These are phyloP conservation scores for Wickerhamomyces silvicola DNA, from an alignment of 805 yeast species.

Conservation along the genomic window DNA sequence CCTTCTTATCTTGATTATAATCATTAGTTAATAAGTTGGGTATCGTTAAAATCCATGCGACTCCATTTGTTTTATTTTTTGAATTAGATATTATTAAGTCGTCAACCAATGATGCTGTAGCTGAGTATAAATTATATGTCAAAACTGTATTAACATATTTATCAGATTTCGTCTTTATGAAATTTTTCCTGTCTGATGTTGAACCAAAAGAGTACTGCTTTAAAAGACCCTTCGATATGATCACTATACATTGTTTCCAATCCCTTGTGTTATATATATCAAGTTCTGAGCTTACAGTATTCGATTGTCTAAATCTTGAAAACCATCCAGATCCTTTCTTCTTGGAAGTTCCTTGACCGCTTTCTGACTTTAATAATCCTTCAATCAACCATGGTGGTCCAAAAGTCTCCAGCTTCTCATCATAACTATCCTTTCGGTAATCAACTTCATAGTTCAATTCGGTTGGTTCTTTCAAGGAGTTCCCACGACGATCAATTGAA, in stretches of 20 bases:
- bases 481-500: conserved; percentile 6
- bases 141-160: conserved; percentile 13
- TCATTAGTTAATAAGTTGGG: conserved; percentile 18
- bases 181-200: conserved; percentile 13
- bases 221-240: conserved; percentile 43
- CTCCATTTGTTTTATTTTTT: conserved; percentile 11
- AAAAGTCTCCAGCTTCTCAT: conserved; percentile 52
- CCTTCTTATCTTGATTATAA: conserved; percentile 13
- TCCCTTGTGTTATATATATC: conserved; percentile 17
- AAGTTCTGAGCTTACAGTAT: conserved; percentile 23
- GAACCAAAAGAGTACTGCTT: conserved; percentile 37
- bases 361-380: conserved; percentile 45
- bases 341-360: background rate
- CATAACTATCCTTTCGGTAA: conserved; percentile 38
- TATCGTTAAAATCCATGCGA: conserved; percentile 20
- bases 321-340: conserved; percentile 15
- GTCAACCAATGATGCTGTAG: conserved; percentile 16
- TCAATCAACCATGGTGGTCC: conserved; percentile 81
- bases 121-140: conserved; percentile 22
- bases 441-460: conserved; percentile 24
- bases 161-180: conserved; percentile 14
- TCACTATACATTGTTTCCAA: conserved; percentile 38
- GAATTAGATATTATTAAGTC: conserved; percentile 19
- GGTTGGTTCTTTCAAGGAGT: conserved; percentile 5
- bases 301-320: conserved; percentile 13